Evolutionary conservation across 805 yeast species (phyloP).

Genomic region (Kluyveromyces wickerhamii): DNA sequence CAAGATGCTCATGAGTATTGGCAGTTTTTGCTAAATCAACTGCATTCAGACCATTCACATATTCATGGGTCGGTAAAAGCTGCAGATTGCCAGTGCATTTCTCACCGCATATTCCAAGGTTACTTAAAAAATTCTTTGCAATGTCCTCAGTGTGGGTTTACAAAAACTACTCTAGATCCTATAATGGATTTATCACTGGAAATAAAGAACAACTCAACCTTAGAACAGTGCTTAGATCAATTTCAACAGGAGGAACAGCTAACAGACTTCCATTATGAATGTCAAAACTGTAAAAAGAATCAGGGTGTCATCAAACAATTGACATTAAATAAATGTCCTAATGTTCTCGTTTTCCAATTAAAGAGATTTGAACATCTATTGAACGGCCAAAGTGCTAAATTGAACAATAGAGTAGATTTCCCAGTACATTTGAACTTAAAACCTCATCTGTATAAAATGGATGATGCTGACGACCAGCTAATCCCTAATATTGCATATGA

Average conservation of each 20-base stretch:
- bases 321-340: constrained; percentile 60
- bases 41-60: constrained; percentile 42
- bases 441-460: constrained; percentile 37
- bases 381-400: constrained; percentile 47
- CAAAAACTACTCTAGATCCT: constrained; percentile 72
- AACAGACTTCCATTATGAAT: constrained; percentile 59
- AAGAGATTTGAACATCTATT: constrained; percentile 49
- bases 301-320: constrained; percentile 69
- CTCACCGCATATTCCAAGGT: constrained; percentile 80
- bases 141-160: constrained; percentile 62
- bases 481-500: constrained; percentile 54
- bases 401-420: constrained; percentile 64
- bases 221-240: constrained; percentile 61
- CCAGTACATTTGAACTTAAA: constrained; percentile 70
- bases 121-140: constrained; percentile 69
- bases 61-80: constrained; percentile 9
- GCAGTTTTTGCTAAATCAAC: constrained; percentile 81
- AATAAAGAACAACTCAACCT: constrained; percentile 37
- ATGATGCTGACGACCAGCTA: constrained; percentile 7
- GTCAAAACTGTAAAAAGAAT: constrained; percentile 54
- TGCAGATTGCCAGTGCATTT: constrained; percentile 58
- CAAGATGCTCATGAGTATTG: constrained; percentile 99
- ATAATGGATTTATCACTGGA: constrained; percentile 84
- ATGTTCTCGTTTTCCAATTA: constrained; percentile 74
- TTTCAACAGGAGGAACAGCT: constrained; percentile 74